These are phyloP conservation scores for Hygrophoropsis aurantiaca DNA, from an alignment of 768 basidiomycete species.

Conservation along the genomic window DNA sequence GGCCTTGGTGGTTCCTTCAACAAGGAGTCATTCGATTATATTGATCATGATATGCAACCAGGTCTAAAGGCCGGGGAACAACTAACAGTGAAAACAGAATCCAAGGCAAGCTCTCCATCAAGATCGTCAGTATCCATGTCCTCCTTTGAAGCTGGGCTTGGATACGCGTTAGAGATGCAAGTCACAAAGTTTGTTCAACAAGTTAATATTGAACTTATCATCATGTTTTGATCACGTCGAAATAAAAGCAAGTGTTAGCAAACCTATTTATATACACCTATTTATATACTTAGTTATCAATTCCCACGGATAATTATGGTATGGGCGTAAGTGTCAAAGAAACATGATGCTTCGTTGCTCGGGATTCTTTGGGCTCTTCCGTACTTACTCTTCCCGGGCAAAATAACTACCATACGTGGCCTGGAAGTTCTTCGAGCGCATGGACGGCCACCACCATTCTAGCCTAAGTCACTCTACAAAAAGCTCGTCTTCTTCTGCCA, in stretches of 20 bases:
- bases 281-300: no score
- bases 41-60: background rate
- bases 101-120: conserved; percentile 38
- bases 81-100: conserved; percentile 52
- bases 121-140: conserved; percentile 16
- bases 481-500: conserved; percentile 53
- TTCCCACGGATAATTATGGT: background rate
- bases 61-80: background rate
- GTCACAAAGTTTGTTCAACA: no score
- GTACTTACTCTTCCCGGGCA: no score
- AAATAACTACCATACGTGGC: no score
- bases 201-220: no score
- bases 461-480: conserved; percentile 11
- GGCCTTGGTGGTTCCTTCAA: conserved; percentile 61
- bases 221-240: no score
- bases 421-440: background rate
- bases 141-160: no score
- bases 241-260: no score
- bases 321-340: background rate
- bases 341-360: background rate
- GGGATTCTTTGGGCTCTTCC: no score
- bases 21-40: background rate
- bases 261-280: no score
- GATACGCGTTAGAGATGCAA: no score
- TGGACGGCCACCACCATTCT: conserved; percentile 12